These are phyloP conservation scores for Xylaria hypoxylon DNA, from an alignment of 2,329 filamentous ascomycete genomes.

Conservation along the genomic window DNA sequence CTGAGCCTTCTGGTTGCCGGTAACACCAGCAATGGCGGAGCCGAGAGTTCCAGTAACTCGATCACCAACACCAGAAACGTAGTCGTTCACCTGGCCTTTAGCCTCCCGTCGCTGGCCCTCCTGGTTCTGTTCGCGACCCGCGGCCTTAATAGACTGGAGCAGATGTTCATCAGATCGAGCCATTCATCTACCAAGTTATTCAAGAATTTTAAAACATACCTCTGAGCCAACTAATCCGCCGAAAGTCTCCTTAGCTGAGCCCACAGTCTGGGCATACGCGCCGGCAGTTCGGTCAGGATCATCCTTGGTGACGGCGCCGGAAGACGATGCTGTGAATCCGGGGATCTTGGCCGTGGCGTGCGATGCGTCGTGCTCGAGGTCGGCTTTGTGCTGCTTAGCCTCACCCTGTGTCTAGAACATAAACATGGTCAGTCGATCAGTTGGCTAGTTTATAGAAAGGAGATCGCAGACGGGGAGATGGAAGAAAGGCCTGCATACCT, in stretches of 20 bases:
- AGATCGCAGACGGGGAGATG: not conserved
- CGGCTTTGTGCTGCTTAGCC: constrained; percentile 72
- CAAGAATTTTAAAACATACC: constrained; percentile 53
- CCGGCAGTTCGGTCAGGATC: constrained; percentile 78
- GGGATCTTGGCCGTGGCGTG: constrained; percentile 81
- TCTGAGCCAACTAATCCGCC: constrained; percentile 82
- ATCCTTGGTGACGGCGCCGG: constrained; percentile 78
- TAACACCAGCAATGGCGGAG: constrained; percentile 75
- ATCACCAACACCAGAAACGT: constrained; percentile 73
- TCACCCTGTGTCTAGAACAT: constrained; percentile 66
- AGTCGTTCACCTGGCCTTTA: constrained; percentile 81
- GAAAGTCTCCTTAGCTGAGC: constrained; percentile 82
- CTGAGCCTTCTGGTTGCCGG: constrained; percentile 75
- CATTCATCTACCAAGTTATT: not conserved
- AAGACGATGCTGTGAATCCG: constrained; percentile 74
- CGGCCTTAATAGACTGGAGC: constrained; percentile 72
- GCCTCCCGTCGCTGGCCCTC: constrained; percentile 86
- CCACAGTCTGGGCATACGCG: constrained; percentile 89
- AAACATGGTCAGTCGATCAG: constrained; percentile 26
- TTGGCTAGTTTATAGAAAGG: not conserved
- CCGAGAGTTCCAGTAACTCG: constrained; percentile 79
- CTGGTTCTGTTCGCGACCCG: constrained; percentile 81
- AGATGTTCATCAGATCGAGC: not conserved
- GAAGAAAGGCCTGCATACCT: constrained; percentile 56
- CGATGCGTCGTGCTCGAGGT: constrained; percentile 77